Percentiles rank a stretch among this genome's conserved stretches.
These are phyloP conservation scores for Limnomonas spitsbergensis DNA, from an alignment of 139 green algal species.

Conservation along the genomic window DNA sequence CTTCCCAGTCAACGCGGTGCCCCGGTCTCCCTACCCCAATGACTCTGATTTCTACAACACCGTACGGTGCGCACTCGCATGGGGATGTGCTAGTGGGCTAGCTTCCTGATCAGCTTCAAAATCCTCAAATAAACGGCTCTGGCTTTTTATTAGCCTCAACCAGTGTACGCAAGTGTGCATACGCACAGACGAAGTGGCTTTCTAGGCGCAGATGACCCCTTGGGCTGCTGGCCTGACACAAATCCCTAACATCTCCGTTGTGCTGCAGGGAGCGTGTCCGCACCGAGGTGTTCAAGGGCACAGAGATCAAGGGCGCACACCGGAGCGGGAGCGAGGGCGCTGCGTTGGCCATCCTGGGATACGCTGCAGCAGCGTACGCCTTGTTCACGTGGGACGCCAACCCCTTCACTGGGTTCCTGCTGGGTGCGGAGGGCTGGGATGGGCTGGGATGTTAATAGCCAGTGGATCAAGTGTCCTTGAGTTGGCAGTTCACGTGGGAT, in stretches of 20 bases:
- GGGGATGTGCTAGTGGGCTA: neutral
- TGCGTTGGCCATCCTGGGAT: slow-evolving; percentile 57
- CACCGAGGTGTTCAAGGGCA: slow-evolving; percentile 76
- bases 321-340: slow-evolving; percentile 66
- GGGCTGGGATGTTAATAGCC: neutral
- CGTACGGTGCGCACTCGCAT: slow-evolving; percentile 36
- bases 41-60: slow-evolving; percentile 67
- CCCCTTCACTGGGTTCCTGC: slow-evolving; percentile 54
- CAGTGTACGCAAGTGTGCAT: no score
- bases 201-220: no score
- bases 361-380: slow-evolving; percentile 49
- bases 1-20: slow-evolving; percentile 77
- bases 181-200: no score
- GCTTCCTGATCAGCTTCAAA: no score
- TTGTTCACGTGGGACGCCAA: slow-evolving; percentile 55
- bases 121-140: no score
- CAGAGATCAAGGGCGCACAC: slow-evolving; percentile 67
- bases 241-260: no score
- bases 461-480: neutral
- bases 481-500: neutral
- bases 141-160: no score
- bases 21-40: slow-evolving; percentile 71
- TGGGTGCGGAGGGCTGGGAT: slow-evolving; percentile 35
- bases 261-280: slow-evolving; percentile 58
- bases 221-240: no score